Base-by-base conservation (phyloP, 495 filamentous ascomycete genomes). In the Terfezia claveryi region DNA sequence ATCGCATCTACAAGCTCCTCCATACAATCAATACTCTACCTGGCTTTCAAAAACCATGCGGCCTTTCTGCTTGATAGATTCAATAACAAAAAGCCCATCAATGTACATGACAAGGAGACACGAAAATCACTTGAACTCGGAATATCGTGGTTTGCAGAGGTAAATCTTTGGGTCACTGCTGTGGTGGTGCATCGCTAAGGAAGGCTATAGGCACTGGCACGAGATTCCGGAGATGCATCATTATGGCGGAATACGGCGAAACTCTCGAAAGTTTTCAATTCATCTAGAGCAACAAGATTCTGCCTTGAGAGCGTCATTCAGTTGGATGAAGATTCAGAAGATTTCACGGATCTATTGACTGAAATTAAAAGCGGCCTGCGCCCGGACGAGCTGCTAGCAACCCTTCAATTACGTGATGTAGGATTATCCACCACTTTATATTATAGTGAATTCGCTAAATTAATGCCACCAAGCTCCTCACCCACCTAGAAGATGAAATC, bases 21-120 rank as follows among this genome's bases (percentile, higher is more conserved):
- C 38, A 69, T 96, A 5, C 83, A 87, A 0, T 86, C 95, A 59
- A 85, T 91, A 9, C 74, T 94, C 17, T 94, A 92, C 59, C 75
- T 99, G 8, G 80, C 89, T 4, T 86, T 87, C 72, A 99, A 99
- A 63, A 96, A 95, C 65, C 79, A 88, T 68, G 92, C 87, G 52
- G 81, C 94, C 62, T 96, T 87, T 64, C 68, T 80, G 23, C 72
- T 98, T 27, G 91, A 98, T 60, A 72, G 75, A 53, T 71, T 94
- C 17, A 79, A 77, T 37, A 65, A 69, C 53, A 68, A 37, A 44
- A 68, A 37, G 65, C 69, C 41, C 17, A 46, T 46, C 41, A 8
- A 46, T 20, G 14, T 46, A 0, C 6, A 64, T 73, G 12, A 64
- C 68, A n/a, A 37, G 1, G 55, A 64, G 38, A 54, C 64, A 23